phyloP scores from a whole-genome alignment of 176 grass and related monocot genomes.

The Neostapfia colusana region DNA sequence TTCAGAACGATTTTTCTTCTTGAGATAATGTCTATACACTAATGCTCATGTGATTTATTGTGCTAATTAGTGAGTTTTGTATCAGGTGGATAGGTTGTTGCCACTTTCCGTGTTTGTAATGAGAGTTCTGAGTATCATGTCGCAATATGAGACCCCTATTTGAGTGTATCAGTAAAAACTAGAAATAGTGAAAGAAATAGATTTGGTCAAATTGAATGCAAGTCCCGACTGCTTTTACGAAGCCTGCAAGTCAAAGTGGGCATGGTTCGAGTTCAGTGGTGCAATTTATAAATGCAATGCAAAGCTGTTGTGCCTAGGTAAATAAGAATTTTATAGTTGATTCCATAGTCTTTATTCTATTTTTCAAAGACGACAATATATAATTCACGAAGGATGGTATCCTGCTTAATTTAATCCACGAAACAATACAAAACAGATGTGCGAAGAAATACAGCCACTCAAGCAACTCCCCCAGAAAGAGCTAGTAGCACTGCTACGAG shows the following conservation, averaged over 20 bases:
- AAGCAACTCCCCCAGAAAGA: too few species aligned
- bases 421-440: too few species aligned
- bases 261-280: background rate
- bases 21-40: background rate
- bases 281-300: background rate
- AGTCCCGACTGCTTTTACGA: background rate
- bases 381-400: background rate
- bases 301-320: background rate
- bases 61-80: constrained; percentile 25
- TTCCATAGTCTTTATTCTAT: background rate
- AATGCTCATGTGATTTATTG: constrained; percentile 23
- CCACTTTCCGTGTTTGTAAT: background rate
- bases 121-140: background rate
- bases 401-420: background rate
- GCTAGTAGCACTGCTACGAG: too few species aligned
- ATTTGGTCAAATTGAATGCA: background rate
- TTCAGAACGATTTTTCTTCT: background rate
- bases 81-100: background rate
- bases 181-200: background rate
- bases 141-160: background rate
- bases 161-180: background rate
- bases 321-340: background rate
- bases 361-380: background rate
- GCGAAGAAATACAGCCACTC: too few species aligned
- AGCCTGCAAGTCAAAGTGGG: background rate